Conservation (phyloP, 441 rosid species). For the Pelargonium fulgidum region DNA sequence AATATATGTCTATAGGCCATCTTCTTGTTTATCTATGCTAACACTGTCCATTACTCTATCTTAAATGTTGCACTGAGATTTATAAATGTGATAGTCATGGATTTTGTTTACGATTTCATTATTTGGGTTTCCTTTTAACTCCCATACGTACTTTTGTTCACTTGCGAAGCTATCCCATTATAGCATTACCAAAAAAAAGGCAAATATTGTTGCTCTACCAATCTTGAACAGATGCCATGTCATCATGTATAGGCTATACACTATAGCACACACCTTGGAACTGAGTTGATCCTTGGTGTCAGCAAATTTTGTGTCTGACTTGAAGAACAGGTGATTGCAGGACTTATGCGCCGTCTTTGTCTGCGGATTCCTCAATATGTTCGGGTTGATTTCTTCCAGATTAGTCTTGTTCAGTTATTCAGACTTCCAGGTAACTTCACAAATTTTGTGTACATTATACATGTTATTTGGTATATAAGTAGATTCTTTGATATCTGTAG, state of each 20-base stretch:
- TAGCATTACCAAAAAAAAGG: not conserved
- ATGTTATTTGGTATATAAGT: not conserved
- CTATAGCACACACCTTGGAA: not conserved
- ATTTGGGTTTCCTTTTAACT: not conserved
- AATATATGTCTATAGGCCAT: not conserved
- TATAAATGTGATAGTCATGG: not conserved
- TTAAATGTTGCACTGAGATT: not conserved
- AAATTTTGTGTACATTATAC: not conserved
- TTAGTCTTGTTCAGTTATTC: constrained; percentile 12
- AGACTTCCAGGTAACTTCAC: constrained; percentile 11
- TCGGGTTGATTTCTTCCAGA: constrained; percentile 15
- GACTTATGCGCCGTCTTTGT: constrained; percentile 10
- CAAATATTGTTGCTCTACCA: not conserved
- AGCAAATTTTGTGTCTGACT: not conserved
- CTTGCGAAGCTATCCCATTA: too few relatives aligned
- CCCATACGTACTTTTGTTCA: too few relatives aligned
- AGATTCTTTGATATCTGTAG: not conserved
- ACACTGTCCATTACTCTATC: not conserved
- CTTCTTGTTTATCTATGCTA: not conserved
- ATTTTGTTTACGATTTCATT: not conserved
- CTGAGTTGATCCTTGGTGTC: not conserved
- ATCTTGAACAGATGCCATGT: not conserved
- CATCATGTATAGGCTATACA: not conserved
- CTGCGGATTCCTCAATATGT: constrained; percentile 15
- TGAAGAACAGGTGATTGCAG: constrained; percentile 13